Base-by-base conservation (phyloP, 2,329 filamentous ascomycete genomes). In the Aureobasidium uvarum region DNA sequence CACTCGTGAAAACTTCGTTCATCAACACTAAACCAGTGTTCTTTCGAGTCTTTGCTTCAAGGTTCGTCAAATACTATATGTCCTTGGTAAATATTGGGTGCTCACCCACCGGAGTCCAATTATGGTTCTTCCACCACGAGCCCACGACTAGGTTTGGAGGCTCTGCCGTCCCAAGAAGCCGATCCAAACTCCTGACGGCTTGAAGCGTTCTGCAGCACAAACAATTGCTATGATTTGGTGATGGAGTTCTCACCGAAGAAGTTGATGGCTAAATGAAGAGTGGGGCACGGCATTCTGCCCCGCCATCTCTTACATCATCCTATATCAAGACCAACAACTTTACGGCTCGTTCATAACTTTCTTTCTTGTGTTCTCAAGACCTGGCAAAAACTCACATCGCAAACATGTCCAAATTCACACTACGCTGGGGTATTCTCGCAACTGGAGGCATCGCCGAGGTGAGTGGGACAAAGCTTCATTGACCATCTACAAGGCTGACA, bases 371-470 rank as follows among this genome's bases (percentile, higher is more conserved):
- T 31, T 38, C 23, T 20, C 56, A 23, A 48, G 16, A 36, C 36
- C 28, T 36, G 7, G 38, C 20, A 14, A 28, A 20, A 20, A 20
- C n/a, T 3, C 8, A 45, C 11, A 18, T 60, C 18, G 31, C 56
- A 58, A 66, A 55, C 36, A 68, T 67, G 65, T 60, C 67, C 28
- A 68, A 68, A 36, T 64, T 63, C 58, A 67, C 65, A 20, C 23
- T 68, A 33, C 63, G 58, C 13, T 79, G 77, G 77, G 77, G 80
- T 59, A 82, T 82, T 67, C 76, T 82, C 31, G 80, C 79, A 11
- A 81, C 80, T 3, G 80, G 80, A 67, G 79, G 77, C 66, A 82
- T 82, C 65, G 80, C 80, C 50, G 70, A 78, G 62, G 62, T 56
- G 16, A 1, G 36, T 33, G 14, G 6, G 5, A n/a, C 14, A 10